phyloP scores from a whole-genome alignment of 2,329 filamentous ascomycete genomes.

The Sarocladiaceae sp. region DNA sequence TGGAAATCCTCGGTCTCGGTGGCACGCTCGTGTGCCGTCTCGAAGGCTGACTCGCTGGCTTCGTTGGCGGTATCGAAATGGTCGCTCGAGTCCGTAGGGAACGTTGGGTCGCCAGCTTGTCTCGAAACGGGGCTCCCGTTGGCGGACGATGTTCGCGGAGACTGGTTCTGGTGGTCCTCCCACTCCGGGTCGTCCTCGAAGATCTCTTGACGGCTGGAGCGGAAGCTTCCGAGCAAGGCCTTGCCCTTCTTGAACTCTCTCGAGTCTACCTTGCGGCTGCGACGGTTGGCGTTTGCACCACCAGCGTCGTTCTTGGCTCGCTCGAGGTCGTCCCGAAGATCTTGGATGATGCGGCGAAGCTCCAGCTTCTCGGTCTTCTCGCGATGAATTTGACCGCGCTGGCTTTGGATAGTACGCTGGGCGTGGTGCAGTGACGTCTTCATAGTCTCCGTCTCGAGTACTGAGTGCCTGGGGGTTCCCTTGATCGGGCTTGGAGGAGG shows the following conservation, averaged over 20 bases:
- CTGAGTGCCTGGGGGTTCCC: conserved; percentile 80
- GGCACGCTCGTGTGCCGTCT: conserved; percentile 67
- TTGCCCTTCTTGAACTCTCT: conserved; percentile 73
- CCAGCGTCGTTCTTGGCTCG: conserved; percentile 52
- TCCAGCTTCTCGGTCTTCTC: conserved; percentile 99
- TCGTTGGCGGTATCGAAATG: conserved; percentile 80
- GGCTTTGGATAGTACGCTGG: conserved; percentile 91
- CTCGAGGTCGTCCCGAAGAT: conserved; percentile 86
- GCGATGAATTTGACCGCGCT: conserved; percentile 89
- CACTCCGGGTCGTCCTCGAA: conserved; percentile 73
- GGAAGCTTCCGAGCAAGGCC: conserved; percentile 68
- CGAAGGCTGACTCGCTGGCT: conserved; percentile 57
- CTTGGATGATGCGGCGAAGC: conserved; percentile 88
- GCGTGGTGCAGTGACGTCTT: conserved; percentile 92
- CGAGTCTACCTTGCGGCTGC: conserved; percentile 56
- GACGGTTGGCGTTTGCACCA: conserved; percentile 44
- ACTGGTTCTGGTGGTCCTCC: conserved; percentile 64
- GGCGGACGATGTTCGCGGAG: conserved; percentile 19
- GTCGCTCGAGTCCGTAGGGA: conserved; percentile 50
- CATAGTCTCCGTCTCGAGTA: conserved; percentile 91
- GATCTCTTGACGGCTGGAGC: conserved; percentile 71
- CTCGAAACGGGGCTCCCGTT: conserved; percentile 15
- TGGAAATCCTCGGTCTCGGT: conserved; percentile 95
- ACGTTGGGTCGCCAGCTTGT: conserved; percentile 11
- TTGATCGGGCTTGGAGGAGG: conserved; percentile 88